Evolutionary conservation across 1,139 yeast genomes (phyloP).

Genomic region (Lodderomyces metapsilosis): DNA sequence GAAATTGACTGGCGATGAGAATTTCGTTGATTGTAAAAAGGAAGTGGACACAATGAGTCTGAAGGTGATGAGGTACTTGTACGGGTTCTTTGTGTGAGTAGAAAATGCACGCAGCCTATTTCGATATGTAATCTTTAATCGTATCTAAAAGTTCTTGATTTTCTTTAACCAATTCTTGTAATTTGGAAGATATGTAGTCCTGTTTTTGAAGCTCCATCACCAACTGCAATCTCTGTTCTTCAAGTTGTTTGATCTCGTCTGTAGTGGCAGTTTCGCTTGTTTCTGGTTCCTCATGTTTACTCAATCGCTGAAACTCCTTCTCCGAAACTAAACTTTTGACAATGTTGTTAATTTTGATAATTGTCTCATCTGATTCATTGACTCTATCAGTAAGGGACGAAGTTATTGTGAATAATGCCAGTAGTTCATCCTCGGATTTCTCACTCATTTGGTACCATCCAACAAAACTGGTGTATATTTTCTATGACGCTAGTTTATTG

Average conservation of each 20-base stretch:
- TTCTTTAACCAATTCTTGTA: slow-evolving; percentile 35
- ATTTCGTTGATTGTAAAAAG: slow-evolving; percentile 7
- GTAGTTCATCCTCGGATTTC: slow-evolving; percentile 23
- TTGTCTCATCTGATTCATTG: slow-evolving; percentile 21
- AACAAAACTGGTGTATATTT: too few relatives aligned
- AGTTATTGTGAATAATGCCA: slow-evolving; percentile 21
- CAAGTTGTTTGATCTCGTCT: slow-evolving; percentile 20
- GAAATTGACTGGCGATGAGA: slow-evolving; percentile 24
- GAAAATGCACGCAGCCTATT: not conserved
- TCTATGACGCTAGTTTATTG: not conserved
- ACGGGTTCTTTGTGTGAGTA: not conserved
- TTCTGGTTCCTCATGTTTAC: slow-evolving; percentile 5
- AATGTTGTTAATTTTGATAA: slow-evolving; percentile 21
- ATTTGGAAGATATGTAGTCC: slow-evolving; percentile 34
- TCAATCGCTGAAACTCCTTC: slow-evolving; percentile 15
- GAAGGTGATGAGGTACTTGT: not conserved
- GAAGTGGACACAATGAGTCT: slow-evolving; percentile 14
- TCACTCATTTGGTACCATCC: slow-evolving; percentile 17
- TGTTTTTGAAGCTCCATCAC: slow-evolving; percentile 47
- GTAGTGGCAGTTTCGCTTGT: slow-evolving; percentile 3
- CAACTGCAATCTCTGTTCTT: slow-evolving; percentile 33
- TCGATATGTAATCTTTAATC: slow-evolving; percentile 30
- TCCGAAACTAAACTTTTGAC: slow-evolving; percentile 23
- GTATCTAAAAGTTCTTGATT: slow-evolving; percentile 40
- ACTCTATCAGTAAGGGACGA: slow-evolving; percentile 22